Evolutionary conservation across 2,329 filamentous ascomycete species (phyloP), one percentile per base, ranked within the genome.

Genomic region (Raffaelea ambrosiae): DNA sequence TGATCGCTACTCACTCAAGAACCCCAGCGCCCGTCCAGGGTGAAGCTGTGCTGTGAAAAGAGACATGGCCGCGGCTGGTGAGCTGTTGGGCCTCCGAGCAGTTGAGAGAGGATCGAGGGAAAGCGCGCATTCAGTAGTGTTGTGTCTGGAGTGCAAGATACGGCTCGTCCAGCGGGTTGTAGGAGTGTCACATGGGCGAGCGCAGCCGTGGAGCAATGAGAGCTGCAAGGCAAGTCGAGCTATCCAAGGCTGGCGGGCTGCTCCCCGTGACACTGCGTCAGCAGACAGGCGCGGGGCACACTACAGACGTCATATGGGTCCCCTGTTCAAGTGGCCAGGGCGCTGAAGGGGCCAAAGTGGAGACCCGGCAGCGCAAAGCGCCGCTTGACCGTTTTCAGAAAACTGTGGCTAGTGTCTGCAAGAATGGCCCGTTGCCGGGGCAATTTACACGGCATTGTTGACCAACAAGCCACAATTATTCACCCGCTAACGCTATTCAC

Each of bases 11-110:
- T 39, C 54, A 72, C 70, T 62, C 5, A 83, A 68, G 54, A 81
- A 81, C n/a, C 83, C 81, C 53, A 86, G 66, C 20, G 76, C 81
- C 58, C 78, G 74, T 26, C 81, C 81, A 18, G 84, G 84, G 61
- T 80, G 71, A 31, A 88, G 77, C 61, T 83, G 79, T 48, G 79
- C 79, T 29, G 66, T 70, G 57, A 79, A 76, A 43, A 76, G 66
- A 40, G 73, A 69, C 54, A 57, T 57, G 48, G 40, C 5, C 23
- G 36, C 7, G 23, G 33, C 2, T 31, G 20, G n/a, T 16, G 31
- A 29, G 26, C 26, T 13, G 26, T 29, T 29, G 26, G 26, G 26
- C 26, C 26, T 7, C 19, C 19, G 41, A 18, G 23, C 13, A 23
- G 16, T 23, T 20, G n/a, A 21, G 23, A 16, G 41, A 33, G 13